Evolutionary conservation across 768 basidiomycete species (phyloP).

Genomic region (Cyathus striatus): DNA sequence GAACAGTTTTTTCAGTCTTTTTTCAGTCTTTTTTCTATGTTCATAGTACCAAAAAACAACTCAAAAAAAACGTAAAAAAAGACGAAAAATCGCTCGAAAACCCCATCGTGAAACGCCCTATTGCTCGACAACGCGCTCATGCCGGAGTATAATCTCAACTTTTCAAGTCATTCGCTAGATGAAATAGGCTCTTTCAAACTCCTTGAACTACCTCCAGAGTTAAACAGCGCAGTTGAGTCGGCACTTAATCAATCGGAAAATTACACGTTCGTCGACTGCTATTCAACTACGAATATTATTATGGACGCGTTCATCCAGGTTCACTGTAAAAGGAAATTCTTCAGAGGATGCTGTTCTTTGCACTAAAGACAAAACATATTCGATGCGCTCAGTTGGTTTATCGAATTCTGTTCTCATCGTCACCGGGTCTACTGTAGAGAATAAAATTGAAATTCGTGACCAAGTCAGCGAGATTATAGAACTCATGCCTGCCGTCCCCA

Average conservation of each 20-base stretch:
- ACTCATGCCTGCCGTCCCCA: constrained; percentile 71
- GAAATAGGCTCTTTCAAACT: constrained; percentile 61
- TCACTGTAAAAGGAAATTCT: constrained; percentile 76
- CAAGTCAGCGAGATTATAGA: constrained; percentile 84
- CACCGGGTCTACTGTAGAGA: constrained; percentile 29
- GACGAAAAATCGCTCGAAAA: no score
- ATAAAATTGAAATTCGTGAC: constrained; percentile 67
- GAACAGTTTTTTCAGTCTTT: no score
- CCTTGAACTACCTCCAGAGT: constrained; percentile 68
- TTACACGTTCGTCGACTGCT: constrained; percentile 10
- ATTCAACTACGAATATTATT: no score
- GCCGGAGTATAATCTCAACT: constrained; percentile 45
- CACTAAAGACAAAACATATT: constrained; percentile 74
- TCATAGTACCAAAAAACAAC: no score
- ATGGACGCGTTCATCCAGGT: constrained; percentile 36
- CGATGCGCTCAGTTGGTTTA: constrained; percentile 77
- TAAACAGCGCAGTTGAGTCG: constrained; percentile 58
- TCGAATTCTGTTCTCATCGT: constrained; percentile 86
- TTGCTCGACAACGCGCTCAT: constrained; percentile 29
- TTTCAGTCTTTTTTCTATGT: no score
- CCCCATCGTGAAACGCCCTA: constrained; percentile 28
- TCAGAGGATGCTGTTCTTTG: constrained; percentile 90
- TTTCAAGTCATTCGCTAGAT: constrained; percentile 40
- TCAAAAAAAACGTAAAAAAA: no score
- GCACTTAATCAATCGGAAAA: constrained; percentile 26